Base-by-base conservation (phyloP, 495 filamentous ascomycete species). In the Talaromyces liani region DNA sequence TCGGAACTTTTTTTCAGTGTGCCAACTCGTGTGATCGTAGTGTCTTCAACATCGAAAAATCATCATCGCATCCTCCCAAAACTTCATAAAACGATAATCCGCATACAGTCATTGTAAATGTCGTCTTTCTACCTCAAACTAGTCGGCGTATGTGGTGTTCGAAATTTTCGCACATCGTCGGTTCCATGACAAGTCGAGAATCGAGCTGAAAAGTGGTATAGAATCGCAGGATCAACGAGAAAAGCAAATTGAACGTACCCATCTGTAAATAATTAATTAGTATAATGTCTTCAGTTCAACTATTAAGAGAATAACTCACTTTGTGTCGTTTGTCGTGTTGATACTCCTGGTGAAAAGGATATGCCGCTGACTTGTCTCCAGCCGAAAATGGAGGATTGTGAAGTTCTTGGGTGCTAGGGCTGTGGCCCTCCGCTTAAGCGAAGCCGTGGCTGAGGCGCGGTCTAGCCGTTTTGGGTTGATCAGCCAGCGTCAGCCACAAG, bases 271-370 rank as follows among this genome's bases (percentile, higher is more conserved):
- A 55, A 58, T 49, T n/a, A 27, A 18, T 63, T 58, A 63, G 54
- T 54, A 41, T 20, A n/a, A n/a, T 63, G 54, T 61, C 10, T 14
- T 58, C 34, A 60, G 29, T 39, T 56, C 62, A 58, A 56, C 61
- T 22, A 58, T 29, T 39, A 27, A 59, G 54, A 65, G 63, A 63
- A 36, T 29, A 4, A 80, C 82, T 77, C 67, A 84, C 82, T 83
- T 74, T 84, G 76, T 77, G 79, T 79, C 76, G 80, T 76, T 56
- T 79, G 76, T 78, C 74, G 79, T 82, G 75, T 78, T 75, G 72
- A 77, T 75, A 80, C 75, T 74, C 76, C 70, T 72, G 70, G 53
- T 56, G 53, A 27, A 71, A 60, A 59, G 69, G 69, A 70, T 73
- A 65, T 67, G 68, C 70, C 69, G 70, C 68, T 68, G 69, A 68